Conservation (phyloP, 148 eudicot genomes). For the Amaranthus hypochondriacus region DNA sequence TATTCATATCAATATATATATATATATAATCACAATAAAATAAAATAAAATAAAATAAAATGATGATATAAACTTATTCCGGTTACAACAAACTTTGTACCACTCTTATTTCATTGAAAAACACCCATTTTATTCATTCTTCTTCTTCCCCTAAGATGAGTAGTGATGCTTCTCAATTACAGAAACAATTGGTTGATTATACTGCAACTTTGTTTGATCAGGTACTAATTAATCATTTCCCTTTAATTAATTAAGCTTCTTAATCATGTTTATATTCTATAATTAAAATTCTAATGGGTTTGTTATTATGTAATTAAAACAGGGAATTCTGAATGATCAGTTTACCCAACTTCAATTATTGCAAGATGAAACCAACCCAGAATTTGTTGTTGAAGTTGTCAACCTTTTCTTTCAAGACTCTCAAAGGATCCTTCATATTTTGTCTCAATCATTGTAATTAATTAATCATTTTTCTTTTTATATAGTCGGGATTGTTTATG, state of each 20-base stretch:
- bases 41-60: no score
- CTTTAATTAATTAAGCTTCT: background rate
- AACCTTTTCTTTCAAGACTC: slow-evolving; percentile 72
- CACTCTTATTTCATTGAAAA: background rate
- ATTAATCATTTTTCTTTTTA: background rate
- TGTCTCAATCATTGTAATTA: slow-evolving; percentile 48
- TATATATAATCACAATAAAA: no score
- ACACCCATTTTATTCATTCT: background rate
- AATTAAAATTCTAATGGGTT: no score
- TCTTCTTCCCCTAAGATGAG: slow-evolving; percentile 6
- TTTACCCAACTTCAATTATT: slow-evolving; percentile 54
- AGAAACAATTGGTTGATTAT: slow-evolving; percentile 40
- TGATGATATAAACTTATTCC: background rate
- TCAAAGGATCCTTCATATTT: slow-evolving; percentile 56
- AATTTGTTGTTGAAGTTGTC: slow-evolving; percentile 70
- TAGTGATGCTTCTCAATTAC: slow-evolving; percentile 30
- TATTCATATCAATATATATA: no score
- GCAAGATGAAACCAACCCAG: slow-evolving; percentile 82
- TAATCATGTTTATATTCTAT: no score
- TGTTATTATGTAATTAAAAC: background rate
- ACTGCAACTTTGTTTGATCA: slow-evolving; percentile 44
- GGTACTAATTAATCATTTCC: slow-evolving; percentile 24
- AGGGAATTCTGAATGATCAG: slow-evolving; percentile 71
- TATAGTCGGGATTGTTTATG: background rate
- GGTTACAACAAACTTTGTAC: background rate